A percentile compares a stretch with the other conserved stretches of the same genome.
phyloP scores from a whole-genome alignment of 768 basidiomycete genomes.

The Porphyrellus cyaneotinctus region DNA sequence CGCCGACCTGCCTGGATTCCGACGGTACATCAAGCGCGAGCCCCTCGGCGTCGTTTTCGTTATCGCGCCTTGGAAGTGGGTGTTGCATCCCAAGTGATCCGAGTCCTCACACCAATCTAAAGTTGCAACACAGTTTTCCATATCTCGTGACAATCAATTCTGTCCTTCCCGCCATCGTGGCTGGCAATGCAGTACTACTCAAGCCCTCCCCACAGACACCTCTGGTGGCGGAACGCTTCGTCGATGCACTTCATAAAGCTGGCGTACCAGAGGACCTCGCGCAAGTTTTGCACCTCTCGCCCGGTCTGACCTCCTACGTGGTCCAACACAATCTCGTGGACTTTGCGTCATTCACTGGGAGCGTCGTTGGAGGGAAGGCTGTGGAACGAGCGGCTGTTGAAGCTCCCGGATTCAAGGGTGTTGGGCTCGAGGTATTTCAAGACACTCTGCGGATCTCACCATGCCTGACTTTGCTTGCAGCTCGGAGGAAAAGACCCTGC shows the following conservation, averaged over 20 bases:
- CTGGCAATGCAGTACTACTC: slow-evolving; percentile 86
- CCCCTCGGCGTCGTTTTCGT: slow-evolving; percentile 87
- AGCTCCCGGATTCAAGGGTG: slow-evolving; percentile 76
- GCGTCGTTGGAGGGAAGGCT: slow-evolving; percentile 69
- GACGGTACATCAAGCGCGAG: slow-evolving; percentile 74
- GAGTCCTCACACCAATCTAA: background rate
- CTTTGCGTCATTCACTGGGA: slow-evolving; percentile 91
- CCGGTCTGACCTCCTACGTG: slow-evolving; percentile 53
- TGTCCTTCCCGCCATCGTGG: slow-evolving; percentile 84
- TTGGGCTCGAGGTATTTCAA: slow-evolving; percentile 67
- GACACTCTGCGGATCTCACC: background rate
- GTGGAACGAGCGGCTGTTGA: slow-evolving; percentile 68
- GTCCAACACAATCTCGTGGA: slow-evolving; percentile 64
- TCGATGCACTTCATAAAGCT: slow-evolving; percentile 61
- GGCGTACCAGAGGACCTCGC: slow-evolving; percentile 75
- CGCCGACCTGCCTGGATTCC: slow-evolving; percentile 80
- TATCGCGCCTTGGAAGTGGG: slow-evolving; percentile 91
- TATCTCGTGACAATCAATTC: slow-evolving; percentile 90
- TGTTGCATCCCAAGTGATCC: slow-evolving; percentile 4
- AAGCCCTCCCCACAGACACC: slow-evolving; percentile 99
- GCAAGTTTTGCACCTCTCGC: slow-evolving; percentile 72
- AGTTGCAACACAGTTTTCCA: slow-evolving; percentile 56
- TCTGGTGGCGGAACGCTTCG: slow-evolving; percentile 77
- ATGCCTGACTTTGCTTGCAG: slow-evolving; percentile 36
- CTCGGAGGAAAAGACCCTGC: slow-evolving; percentile 98